Base-by-base conservation (phyloP, 306 rosid genomes). In the Quercus parvula region DNA sequence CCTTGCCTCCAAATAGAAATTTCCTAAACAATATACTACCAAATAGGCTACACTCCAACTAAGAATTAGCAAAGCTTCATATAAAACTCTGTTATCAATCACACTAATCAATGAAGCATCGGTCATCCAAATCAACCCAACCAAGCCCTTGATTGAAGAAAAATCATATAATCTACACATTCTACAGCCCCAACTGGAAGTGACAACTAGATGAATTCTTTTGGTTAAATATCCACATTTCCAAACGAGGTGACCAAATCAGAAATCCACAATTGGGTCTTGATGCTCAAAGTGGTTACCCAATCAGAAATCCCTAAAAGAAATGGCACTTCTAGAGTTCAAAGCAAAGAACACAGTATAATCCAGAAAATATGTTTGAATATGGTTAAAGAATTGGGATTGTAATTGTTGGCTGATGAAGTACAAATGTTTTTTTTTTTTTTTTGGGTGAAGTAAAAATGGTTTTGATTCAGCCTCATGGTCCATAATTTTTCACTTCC, bases 151-250 rank as follows among this genome's bases (percentile, higher is more conserved):
- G 70, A 35, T 57, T 4, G 57, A 81, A 73, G 87, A 88, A 20
- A 82, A 69, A 35, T 86, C 70, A 25, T 79, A 46, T 88, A 72
- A 76, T 88, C 55, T 89, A 88, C 79, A 88, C 85, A 74, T 24
- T 83, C 4, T 14, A 70, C 75, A 44, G 59, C 31, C 67, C 56
- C 38, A 35, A 64, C 14, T 86, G 86, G 83, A 86, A 57, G 38
- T 56, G 82, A 5, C 80, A 84, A 9, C 56, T 84, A 3, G 76
- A 20, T 7, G 61, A 81, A 10, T 86, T 38, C 44, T 86, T 78
- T 79, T 83, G 0, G 1, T 75, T 3, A 0, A 64, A 49, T 0
- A 79, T 73, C 89, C 89, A 5, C 27, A 77, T 3, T 71, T 77
- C 89, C 89, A 4, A 33, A 67, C 1, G 19, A 78, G 15, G 1